A percentile compares a stretch with the other conserved stretches of the same genome.
Evolutionary conservation across 2,329 filamentous ascomycete species (phyloP).

Genomic region (Cercospora canescens): DNA sequence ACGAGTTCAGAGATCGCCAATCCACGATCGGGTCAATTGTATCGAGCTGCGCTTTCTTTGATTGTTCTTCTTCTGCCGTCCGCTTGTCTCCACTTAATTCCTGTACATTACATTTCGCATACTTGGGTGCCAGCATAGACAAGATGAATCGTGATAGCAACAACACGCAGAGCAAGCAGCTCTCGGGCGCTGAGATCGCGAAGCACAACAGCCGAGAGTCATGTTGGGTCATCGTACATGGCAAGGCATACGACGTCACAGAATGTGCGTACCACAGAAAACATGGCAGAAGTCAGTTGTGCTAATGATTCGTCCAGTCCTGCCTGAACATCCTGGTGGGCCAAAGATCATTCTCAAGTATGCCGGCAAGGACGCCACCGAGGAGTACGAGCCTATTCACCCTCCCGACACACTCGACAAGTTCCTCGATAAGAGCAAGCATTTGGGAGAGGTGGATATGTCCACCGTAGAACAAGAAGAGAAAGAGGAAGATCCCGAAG

Average conservation of each 20-base stretch:
- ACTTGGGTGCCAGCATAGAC: conserved; percentile 16
- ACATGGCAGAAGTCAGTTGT: conserved; percentile 38
- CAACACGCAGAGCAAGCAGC: conserved; percentile 43
- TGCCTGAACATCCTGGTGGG: conserved; percentile 74
- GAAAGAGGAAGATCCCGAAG: conserved; percentile 68
- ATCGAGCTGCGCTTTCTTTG: neutral
- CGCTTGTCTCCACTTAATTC: neutral
- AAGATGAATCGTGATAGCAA: conserved; percentile 48
- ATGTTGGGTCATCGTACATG: conserved; percentile 90
- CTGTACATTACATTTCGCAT: conserved; percentile 14
- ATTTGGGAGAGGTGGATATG: conserved; percentile 90
- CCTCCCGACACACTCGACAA: conserved; percentile 82
- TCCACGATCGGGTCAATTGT: conserved; percentile 9
- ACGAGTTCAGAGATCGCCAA: conserved; percentile 6
- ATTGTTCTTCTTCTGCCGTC: neutral
- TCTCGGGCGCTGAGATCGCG: conserved; percentile 55
- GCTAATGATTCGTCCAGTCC: conserved; percentile 18
- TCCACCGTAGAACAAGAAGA: conserved; percentile 68
- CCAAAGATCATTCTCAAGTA: conserved; percentile 95
- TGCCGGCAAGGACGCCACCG: conserved; percentile 90
- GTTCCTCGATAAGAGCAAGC: conserved; percentile 82
- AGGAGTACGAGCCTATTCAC: conserved; percentile 86
- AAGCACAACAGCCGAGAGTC: conserved; percentile 80
- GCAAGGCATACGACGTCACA: conserved; percentile 68
- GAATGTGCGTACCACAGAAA: conserved; percentile 41